These are phyloP conservation scores for Jacaranda mimosifolia DNA, from an alignment of 257 asterid genomes.

Conservation along the genomic window DNA sequence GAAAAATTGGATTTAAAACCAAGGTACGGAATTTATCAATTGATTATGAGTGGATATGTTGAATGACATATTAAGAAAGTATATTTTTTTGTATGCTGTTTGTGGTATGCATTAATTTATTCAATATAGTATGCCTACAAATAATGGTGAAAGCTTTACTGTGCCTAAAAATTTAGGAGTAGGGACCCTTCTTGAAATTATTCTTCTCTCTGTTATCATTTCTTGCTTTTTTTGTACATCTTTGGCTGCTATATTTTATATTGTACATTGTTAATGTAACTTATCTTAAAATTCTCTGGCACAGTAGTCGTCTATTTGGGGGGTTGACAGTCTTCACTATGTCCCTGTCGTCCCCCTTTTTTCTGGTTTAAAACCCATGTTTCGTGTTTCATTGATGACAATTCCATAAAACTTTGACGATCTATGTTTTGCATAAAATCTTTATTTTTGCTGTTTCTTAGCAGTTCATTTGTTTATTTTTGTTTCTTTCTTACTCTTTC, in stretches of 20 bases:
- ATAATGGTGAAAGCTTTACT: neutral
- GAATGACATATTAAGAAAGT: neutral
- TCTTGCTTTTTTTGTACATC: neutral
- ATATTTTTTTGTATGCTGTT: neutral
- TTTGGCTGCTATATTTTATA: neutral
- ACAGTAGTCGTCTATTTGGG: neutral
- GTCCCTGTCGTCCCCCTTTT: neutral
- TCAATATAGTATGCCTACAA: neutral
- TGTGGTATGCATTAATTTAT: neutral
- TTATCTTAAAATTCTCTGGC: neutral
- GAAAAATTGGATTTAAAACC: conserved; percentile 28
- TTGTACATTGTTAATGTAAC: neutral
- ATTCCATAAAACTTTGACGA: too few species aligned
- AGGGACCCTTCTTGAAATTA: neutral
- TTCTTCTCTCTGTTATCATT: neutral
- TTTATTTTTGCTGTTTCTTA: too few species aligned
- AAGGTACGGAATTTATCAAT: conserved; percentile 39
- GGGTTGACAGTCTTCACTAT: neutral
- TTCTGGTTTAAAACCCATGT: neutral
- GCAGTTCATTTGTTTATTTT: too few species aligned
- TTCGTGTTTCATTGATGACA: too few species aligned
- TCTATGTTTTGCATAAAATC: too few species aligned
- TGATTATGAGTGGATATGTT: neutral
- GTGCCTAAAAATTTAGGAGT: neutral
- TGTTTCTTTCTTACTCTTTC: too few species aligned